Base-by-base conservation (phyloP, 2,329 filamentous ascomycete genomes). In the Didymella sp. region DNA sequence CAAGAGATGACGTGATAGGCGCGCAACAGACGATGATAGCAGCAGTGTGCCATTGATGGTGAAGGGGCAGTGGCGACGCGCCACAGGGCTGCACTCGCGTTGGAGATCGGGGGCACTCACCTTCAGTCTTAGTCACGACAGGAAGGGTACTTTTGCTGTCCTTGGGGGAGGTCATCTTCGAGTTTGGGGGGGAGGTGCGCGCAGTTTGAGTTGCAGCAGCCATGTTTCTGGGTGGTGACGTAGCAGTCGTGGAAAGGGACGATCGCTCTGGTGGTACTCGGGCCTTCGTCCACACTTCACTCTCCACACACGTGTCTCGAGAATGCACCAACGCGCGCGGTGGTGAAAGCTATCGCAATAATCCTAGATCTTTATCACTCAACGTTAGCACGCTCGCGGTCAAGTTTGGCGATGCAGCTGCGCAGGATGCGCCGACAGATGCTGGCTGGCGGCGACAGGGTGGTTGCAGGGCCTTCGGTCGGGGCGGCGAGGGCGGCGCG, bases 141-240 rank as follows among this genome's bases (percentile, higher is more conserved):
- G 67, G 61, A 61, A 71, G 68, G 59, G 64, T 66, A 65, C 67
- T 72, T 67, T 75, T 75, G 53, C 59, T 68, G 62, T 76, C 73
- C 61, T 73, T 72, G 54, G 73, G 73, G 19, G 73, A 75, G 68
- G 73, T 72, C 73, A 76, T 76, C 42, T 67, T 76, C 59, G 73
- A 70, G 60, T 68, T 72, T 55, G 69, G 70, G 63, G 72, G 68
- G 66, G 73, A 73, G 60, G 66, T 70, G 66, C 67, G 70, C 52
- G 67, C 65, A 49, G 68, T 67, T 67, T 69, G 69, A 62, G 71
- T 72, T 67, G 70, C 67, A 59, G 72, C 70, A 62, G 73, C 70
- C 70, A 75, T 74, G 58, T 61, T 61, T 64, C 61, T 61, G 59
- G 62, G 64, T 69, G 69, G 69, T 75, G 73, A 75, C 73, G 73